These are phyloP conservation scores for Dacryopinax primogenitus DNA, from an alignment of 768 basidiomycete species.

Conservation along the genomic window DNA sequence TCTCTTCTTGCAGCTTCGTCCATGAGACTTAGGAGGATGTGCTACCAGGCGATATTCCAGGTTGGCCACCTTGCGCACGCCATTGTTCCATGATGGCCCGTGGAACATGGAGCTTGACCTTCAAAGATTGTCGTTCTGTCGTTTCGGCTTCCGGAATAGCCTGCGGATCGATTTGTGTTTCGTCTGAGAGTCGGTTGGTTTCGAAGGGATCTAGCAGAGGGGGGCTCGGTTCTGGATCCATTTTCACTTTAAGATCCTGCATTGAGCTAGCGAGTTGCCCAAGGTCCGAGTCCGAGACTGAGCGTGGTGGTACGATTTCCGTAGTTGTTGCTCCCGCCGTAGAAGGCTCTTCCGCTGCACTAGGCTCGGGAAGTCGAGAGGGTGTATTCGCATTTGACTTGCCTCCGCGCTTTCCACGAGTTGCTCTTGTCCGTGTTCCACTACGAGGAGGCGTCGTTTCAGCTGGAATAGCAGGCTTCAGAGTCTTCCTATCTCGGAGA, in stretches of 20 bases:
- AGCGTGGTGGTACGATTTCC: not conserved
- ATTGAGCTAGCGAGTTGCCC: not conserved
- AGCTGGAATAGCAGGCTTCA: not conserved
- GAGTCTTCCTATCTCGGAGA: not conserved
- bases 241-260: not conserved
- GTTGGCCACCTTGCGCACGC: not conserved
- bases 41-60: not conserved
- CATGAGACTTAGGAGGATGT: too few species aligned
- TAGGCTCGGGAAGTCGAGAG: not conserved
- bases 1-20: too few species aligned
- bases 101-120: not conserved
- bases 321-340: not conserved
- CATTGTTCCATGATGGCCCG: not conserved
- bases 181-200: not conserved
- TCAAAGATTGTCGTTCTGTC: not conserved
- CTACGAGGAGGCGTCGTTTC: not conserved
- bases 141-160: not conserved
- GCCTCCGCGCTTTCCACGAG: not conserved
- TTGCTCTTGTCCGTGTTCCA: not conserved
- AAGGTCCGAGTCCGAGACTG: not conserved
- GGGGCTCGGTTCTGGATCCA: not conserved
- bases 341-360: not conserved
- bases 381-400: not conserved
- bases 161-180: not conserved
- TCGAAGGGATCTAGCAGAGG: not conserved